Evolutionary conservation across 805 yeast genomes (phyloP), one percentile per base, ranked within the genome.

Genomic region (Blastobotrys parvus): DNA sequence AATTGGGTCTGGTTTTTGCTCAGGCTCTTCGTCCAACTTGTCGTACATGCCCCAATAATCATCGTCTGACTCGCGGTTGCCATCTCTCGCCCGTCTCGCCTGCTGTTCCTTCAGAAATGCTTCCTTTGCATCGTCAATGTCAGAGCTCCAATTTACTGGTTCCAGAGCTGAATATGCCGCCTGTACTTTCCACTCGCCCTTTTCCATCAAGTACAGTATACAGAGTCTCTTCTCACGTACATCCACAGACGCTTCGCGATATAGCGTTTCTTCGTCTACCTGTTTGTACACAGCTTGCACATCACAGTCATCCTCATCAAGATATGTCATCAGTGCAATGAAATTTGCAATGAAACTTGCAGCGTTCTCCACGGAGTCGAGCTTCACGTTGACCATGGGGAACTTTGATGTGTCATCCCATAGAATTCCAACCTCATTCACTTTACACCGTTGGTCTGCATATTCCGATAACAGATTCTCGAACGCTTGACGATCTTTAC

Each of bases 401-500:
- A 25, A 25, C 29, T 25, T 25, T 25, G 29, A 8, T 11, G 10
- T 8, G 5, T 21, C 31, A 17, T 36, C 39, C 39, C 39, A 36
- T 7, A 36, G 8, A n/a, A 36, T n/a, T 30, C 27, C 36, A 7
- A 16, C 16, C 18, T 18, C 23, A 8, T 10, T 21, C 11, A 22
- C 27, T 10, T 36, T 22, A 20, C 25, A 21, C 20, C 39, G 39
- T 13, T 36, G 39, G 20, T 22, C 30, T 13, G 39, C 39, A 36
- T 36, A 36, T 15, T 23, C 27, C 5, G 29, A 13, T 21, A 36
- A 19, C 27, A 16, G 23, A 22, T 22, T 18, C 11, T 21, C 27
- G 8, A 36, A 23, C 18, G 7, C 19, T 4, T 20, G 19, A 10
- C 39, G n/a, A 23, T 36, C 39, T 4, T n/a, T 11, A 15, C 22